phyloP scores from a whole-genome alignment of 2,329 filamentous ascomycete species.

The Pezicula rhizophila region DNA sequence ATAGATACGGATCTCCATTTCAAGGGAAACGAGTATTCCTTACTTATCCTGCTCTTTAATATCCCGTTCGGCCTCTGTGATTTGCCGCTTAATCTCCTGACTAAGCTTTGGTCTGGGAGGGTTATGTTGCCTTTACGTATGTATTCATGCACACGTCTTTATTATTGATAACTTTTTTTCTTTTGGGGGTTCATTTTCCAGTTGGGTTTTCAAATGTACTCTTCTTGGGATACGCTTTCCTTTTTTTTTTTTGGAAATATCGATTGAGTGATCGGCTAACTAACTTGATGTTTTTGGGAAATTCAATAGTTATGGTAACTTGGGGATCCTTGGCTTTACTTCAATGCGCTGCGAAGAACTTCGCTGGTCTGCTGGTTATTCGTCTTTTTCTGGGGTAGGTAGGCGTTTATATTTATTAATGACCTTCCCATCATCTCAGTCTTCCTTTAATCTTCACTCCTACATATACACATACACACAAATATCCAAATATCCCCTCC shows the following conservation, averaged over 20 bases:
- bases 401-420: conserved; percentile 11
- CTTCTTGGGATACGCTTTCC: no score
- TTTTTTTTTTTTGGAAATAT: no score
- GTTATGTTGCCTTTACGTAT: conserved; percentile 32
- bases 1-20: conserved; percentile 25
- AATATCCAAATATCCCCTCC: neutral
- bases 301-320: conserved; percentile 32
- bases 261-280: no score
- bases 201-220: no score
- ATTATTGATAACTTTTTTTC: no score
- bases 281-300: conserved; percentile 4
- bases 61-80: conserved; percentile 37
- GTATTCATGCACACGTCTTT: no score
- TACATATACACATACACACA: no score
- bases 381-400: conserved; percentile 31
- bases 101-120: conserved; percentile 39
- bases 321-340: conserved; percentile 42
- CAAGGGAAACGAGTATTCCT: conserved; percentile 25
- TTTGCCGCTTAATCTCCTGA: conserved; percentile 42
- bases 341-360: conserved; percentile 29
- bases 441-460: no score
- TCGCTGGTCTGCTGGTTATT: conserved; percentile 27
- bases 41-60: conserved; percentile 29
- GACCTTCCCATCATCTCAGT: no score
- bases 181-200: no score